Evolutionary conservation across 2,329 filamentous ascomycete genomes (phyloP).

Genomic region (Volutella citrinella): DNA sequence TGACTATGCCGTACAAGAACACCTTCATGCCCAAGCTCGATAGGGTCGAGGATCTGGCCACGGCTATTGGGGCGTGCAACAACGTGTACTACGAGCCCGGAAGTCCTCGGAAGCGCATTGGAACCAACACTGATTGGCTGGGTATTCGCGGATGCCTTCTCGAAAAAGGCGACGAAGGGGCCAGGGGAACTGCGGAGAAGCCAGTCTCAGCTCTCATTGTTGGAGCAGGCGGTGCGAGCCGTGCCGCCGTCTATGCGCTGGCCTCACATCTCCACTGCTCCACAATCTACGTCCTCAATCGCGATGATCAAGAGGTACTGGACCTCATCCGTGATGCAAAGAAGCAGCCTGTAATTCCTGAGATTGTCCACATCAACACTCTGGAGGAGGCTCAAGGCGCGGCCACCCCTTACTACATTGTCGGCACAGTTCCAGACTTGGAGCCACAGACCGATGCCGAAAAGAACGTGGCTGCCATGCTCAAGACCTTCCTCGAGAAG

Average conservation of each 20-base stretch:
- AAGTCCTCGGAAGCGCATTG: conserved; percentile 24
- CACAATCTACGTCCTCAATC: conserved; percentile 35
- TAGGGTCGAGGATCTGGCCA: conserved; percentile 32
- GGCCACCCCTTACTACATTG: conserved; percentile 30
- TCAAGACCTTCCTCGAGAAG: conserved; percentile 26
- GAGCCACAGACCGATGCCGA: conserved; percentile 29
- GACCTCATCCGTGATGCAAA: conserved; percentile 25
- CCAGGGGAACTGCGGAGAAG: conserved; percentile 9
- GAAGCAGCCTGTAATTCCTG: conserved; percentile 13
- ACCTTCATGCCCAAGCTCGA: conserved; percentile 33
- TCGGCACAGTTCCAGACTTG: conserved; percentile 37
- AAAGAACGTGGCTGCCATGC: conserved; percentile 19
- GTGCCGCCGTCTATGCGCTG: conserved; percentile 37
- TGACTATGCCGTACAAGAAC: conserved; percentile 41
- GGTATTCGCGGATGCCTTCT: conserved; percentile 36
- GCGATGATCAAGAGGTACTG: conserved; percentile 21
- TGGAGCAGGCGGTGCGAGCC: conserved; percentile 39
- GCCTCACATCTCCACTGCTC: conserved; percentile 23
- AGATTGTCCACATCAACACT: conserved; percentile 29
- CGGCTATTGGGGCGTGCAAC: conserved; percentile 36
- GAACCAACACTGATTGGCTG: conserved; percentile 43
- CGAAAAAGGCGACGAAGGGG: conserved; percentile 8
- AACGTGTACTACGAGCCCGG: conserved; percentile 28
- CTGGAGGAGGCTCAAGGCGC: conserved; percentile 23
- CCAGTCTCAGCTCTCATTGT: conserved; percentile 35